Percentiles rank a stretch among this genome's conserved stretches.
phyloP scores from a whole-genome alignment of 352 stramenopile species.

The Phytopythium montanum region DNA sequence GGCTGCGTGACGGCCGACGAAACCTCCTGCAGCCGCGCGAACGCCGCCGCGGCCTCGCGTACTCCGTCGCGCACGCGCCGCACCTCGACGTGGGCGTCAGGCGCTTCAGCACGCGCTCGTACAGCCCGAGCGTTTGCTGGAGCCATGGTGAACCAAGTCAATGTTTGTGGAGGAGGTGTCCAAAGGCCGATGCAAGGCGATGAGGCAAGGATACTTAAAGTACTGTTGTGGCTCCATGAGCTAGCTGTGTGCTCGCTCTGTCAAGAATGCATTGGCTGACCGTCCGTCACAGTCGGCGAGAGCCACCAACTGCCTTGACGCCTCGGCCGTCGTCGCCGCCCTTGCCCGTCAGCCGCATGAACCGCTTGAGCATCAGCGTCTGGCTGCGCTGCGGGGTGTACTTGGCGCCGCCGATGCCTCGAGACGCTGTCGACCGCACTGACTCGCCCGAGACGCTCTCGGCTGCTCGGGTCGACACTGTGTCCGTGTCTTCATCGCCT shows the following conservation, averaged over 20 bases:
- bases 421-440: constrained; percentile 15
- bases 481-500: neutral
- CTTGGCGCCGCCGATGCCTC: constrained; percentile 40
- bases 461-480: constrained; percentile 16
- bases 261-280: neutral
- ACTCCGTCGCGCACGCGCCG: no score
- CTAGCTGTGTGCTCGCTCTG: no score
- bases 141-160: no score
- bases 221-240: no score
- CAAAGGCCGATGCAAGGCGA: no score
- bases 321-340: constrained; percentile 9
- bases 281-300: constrained; percentile 13
- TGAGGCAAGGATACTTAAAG: no score
- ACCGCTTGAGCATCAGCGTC: constrained; percentile 50
- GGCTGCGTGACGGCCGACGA: no score
- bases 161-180: neutral
- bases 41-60: no score
- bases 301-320: constrained; percentile 9
- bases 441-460: constrained; percentile 30
- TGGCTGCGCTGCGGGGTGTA: constrained; percentile 56
- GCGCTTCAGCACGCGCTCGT: no score
- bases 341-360: constrained; percentile 37
- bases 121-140: no score
- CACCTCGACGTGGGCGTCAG: no score
- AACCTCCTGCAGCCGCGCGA: no score